Conservation (phyloP, 257 asterid species). For the Ilex asprella region DNA sequence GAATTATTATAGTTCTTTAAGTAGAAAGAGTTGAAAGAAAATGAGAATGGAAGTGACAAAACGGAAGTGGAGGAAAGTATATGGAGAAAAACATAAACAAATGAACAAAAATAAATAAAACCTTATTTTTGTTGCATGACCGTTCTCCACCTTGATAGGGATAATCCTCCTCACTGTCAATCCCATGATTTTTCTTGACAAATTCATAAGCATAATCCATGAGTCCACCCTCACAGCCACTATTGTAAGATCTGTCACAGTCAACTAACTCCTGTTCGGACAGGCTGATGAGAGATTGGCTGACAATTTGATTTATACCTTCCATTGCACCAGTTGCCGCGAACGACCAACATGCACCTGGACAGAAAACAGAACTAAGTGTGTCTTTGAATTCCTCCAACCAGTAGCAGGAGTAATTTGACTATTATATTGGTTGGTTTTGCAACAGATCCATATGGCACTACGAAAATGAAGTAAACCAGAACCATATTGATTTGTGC, state of each 20-base stretch:
- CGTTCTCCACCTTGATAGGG: slow-evolving; percentile 55
- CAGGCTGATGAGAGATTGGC: slow-evolving; percentile 78
- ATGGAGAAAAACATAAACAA: background rate
- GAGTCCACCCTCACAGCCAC: slow-evolving; percentile 88
- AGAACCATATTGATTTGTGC: background rate
- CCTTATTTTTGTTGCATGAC: slow-evolving; percentile 61
- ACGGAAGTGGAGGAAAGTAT: no score
- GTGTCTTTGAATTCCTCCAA: background rate
- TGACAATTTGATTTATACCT: slow-evolving; percentile 74
- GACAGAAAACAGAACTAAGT: slow-evolving; percentile 6
- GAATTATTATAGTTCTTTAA: no score
- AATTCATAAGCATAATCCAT: slow-evolving; percentile 82
- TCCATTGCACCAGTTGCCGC: slow-evolving; percentile 96
- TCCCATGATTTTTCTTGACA: slow-evolving; percentile 64
- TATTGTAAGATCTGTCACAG: slow-evolving; percentile 72
- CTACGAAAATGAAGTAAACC: no score
- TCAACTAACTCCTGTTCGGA: slow-evolving; percentile 95
- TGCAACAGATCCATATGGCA: no score
- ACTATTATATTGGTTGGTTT: background rate
- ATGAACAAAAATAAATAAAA: slow-evolving; percentile 9
- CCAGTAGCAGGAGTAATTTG: background rate
- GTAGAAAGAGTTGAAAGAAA: no score
- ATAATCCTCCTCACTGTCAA: slow-evolving; percentile 82
- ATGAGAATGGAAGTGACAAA: no score
- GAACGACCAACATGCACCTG: slow-evolving; percentile 98